Evolutionary conservation across 2,329 filamentous ascomycete species (phyloP), one percentile per base, ranked within the genome.

Genomic region (Trichoderma cornu-damae): DNA sequence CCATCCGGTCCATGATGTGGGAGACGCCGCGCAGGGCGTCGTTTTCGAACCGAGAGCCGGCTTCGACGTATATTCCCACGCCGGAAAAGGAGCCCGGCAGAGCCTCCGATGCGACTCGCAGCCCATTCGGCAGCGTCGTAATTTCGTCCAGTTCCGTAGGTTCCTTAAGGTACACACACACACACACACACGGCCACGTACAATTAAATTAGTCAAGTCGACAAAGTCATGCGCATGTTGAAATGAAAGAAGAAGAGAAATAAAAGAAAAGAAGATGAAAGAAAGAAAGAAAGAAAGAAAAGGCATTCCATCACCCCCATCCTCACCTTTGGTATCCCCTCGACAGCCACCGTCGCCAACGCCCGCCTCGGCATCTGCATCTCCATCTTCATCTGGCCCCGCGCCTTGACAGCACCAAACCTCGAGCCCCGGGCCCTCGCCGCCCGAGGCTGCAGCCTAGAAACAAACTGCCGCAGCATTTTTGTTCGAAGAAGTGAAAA

Each of bases 1-100:
- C 94, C 37, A 99, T 75, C 4, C 94, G 83, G 73, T 99, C 94
- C 80, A 96, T 89, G 64, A 99, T 95, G 73, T 99, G 94, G 70
- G 91, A 96, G 26, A 95, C 89, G 43, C 94, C 94, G 59, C 90
- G 86, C 55, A 99, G 78, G 47, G 85, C 85, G 40, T 86, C 82
- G 70, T 89, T 93, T 73, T 99, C 94, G 76, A 94, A 97, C 64
- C 94, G 85, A 55, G 94, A 97, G 14, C 94, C 94, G 28, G 90
- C 91, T 71, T 97, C 92, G 68, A 99, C 84, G 75, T 96, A 99
- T 61, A 97, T 90, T 43, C 94, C 94, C 14, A 99, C 88, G 50
- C 91, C 94, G 3, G 92, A 89, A 72, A 99, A 99, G 65, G 92
- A 92, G 40, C 94, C 94, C 1, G 93, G 92, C 9, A 97, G 81